A percentile compares a stretch with the other conserved stretches of the same genome.
Conservation (phyloP, 352 stramenopile genomes). For the Phytopythium kandeliae region DNA sequence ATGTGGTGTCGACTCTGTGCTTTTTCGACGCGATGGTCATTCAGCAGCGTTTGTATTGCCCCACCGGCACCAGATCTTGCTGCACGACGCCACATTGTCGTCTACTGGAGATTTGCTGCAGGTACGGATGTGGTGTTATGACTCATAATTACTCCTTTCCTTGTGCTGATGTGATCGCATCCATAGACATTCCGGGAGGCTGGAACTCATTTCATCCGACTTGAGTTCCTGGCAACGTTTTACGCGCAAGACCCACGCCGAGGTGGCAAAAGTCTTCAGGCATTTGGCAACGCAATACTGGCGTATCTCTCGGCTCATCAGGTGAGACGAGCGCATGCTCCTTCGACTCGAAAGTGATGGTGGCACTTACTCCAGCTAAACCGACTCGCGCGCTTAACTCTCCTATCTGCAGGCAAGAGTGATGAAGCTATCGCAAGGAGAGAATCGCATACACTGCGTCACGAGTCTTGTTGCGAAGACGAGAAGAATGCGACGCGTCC, state of each 20-base stretch:
- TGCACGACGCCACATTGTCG: slow-evolving; percentile 28
- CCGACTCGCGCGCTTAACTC: background rate
- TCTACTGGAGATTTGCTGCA: slow-evolving; percentile 41
- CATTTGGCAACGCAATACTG: slow-evolving; percentile 42
- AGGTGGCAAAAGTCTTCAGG: slow-evolving; percentile 62
- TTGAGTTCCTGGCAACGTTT: slow-evolving; percentile 59
- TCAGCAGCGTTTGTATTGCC: slow-evolving; percentile 43
- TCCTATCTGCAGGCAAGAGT: background rate
- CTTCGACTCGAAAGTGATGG: background rate
- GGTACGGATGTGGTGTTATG: slow-evolving; percentile 10
- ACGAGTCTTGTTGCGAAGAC: slow-evolving; percentile 28
- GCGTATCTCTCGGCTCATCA: slow-evolving; percentile 45
- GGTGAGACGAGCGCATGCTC: slow-evolving; percentile 20
- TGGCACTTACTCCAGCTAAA: background rate
- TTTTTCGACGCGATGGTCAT: slow-evolving; percentile 36
- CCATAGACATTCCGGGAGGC: slow-evolving; percentile 39
- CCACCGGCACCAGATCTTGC: slow-evolving; percentile 29
- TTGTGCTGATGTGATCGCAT: background rate
- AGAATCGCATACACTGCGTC: slow-evolving; percentile 13
- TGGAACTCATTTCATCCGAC: slow-evolving; percentile 47
- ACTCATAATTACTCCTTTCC: background rate
- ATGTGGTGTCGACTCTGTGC: slow-evolving; percentile 54
- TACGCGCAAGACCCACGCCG: slow-evolving; percentile 53
- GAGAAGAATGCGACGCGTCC: slow-evolving; percentile 21
- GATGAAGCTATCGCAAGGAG: background rate